Evolutionary conservation across 345 rosid species (phyloP).

Genomic region (Pugionium dolabratum): DNA sequence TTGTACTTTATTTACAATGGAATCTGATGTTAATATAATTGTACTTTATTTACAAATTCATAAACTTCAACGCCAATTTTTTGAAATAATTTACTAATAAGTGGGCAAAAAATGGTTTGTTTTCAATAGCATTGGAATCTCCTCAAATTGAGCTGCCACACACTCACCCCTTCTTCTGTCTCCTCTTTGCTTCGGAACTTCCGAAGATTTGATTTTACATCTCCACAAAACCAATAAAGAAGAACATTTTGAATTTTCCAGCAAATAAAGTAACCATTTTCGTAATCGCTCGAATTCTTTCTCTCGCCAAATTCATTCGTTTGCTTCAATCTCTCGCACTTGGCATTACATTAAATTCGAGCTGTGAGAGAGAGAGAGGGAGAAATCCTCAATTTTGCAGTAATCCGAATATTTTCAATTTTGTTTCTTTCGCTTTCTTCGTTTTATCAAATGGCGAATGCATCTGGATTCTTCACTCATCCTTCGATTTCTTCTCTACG

Average conservation of each 20-base stretch:
- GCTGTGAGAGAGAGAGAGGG: constrained; percentile 13
- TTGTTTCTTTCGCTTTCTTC: not conserved
- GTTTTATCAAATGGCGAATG: constrained; percentile 61
- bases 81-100: constrained; percentile 1
- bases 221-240: not conserved
- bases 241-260: not conserved
- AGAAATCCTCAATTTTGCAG: constrained; percentile 37
- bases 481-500: constrained; percentile 61
- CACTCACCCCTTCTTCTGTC: constrained; percentile 36
- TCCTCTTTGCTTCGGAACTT: constrained; percentile 43
- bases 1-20: too few species aligned
- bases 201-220: constrained; percentile 38
- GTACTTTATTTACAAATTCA: too few species aligned
- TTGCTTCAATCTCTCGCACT: constrained; percentile 18
- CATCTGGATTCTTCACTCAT: constrained; percentile 62
- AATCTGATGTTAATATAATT: too few species aligned
- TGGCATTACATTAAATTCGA: constrained; percentile 23
- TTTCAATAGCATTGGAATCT: constrained; percentile 47
- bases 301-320: not conserved
- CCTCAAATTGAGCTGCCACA: constrained; percentile 48
- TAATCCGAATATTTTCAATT: not conserved
- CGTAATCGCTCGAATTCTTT: not conserved
- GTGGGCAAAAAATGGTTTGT: not conserved
- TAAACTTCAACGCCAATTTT: too few species aligned
- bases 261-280: not conserved